Base-by-base conservation (phyloP, 345 rosid genomes). In the Fremontodendron californicum region DNA sequence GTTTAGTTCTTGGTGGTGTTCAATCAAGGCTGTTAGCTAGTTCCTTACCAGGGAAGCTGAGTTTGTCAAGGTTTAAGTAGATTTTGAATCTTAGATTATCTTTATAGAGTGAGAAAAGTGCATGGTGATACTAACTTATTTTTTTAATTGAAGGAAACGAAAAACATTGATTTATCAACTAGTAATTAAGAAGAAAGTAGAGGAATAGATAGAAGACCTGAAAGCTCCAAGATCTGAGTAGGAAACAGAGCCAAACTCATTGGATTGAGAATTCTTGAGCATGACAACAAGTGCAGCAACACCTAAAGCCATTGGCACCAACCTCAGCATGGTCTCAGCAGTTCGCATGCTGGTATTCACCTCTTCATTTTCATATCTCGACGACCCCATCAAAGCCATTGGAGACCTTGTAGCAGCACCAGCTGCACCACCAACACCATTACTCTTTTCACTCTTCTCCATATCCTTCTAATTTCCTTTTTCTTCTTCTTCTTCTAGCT, bases 211-310 rank as follows among this genome's bases (percentile, higher is more conserved):
- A 21, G 9, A 16, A 13, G 13, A 94, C 98, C 85, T 88, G 90
- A 93, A 91, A 76, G 98, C 98, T 25, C 86, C 88, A 39, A 95
- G 91, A 80, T 86, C 85, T 42, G 95, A 89, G 85, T 93, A 93
- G 51, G 97, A 88, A 73, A 93, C 73, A 9, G 95, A 86, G 84
- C 94, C 99, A 60, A 62, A 91, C 31, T 93, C 97, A 58, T 78
- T 91, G 33, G 91, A 81, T 61, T 77, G 83, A 35, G 97, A 88
- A 77, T 87, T 81, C 85, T 89, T 89, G 33, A 90, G 88, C 95
- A 90, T 93, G 71, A 88, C 65, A 11, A 93, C 89, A 19, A 94
- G 89, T 8, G 93, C 93, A 2, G 87, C 45, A 58, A 90, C 67
- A 69, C 95, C 87, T 19, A 91, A 62, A 64, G 87, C 88, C 87